phyloP scores from a whole-genome alignment of 805 yeast genomes.

The Lachancea thermotolerans region DNA sequence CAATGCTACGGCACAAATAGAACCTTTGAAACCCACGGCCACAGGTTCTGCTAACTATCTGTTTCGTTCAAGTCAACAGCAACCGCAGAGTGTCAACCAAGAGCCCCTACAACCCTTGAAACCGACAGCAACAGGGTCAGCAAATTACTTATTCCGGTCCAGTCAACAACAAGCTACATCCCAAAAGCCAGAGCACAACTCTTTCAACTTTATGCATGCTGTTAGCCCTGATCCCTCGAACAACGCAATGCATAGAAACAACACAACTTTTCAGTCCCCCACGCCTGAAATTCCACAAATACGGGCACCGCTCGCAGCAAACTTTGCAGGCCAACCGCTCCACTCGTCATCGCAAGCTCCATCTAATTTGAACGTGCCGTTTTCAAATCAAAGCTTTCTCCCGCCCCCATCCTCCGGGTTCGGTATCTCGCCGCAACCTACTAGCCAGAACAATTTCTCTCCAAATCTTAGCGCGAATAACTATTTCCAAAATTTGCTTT shows the following conservation, averaged over 20 bases:
- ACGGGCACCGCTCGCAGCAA: background rate
- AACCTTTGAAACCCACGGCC: constrained; percentile 32
- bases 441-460: background rate
- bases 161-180: background rate
- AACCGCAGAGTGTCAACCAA: constrained; percentile 2
- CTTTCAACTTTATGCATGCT: background rate
- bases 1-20: constrained; percentile 7
- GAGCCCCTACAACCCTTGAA: constrained; percentile 28
- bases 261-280: background rate
- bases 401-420: background rate
- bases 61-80: constrained; percentile 14
- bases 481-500: constrained; percentile 26
- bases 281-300: background rate
- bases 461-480: constrained; percentile 14
- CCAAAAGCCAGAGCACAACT: background rate
- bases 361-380: background rate
- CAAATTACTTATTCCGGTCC: constrained; percentile 28
- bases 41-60: constrained; percentile 31
- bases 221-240: constrained; percentile 9
- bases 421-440: constrained; percentile 3
- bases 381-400: background rate
- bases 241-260: background rate
- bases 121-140: constrained; percentile 33
- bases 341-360: constrained; percentile 1
- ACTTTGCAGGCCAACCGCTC: background rate